Base-by-base conservation (phyloP, 805 yeast genomes). In the Maudiozyma pseudohumilis region DNA sequence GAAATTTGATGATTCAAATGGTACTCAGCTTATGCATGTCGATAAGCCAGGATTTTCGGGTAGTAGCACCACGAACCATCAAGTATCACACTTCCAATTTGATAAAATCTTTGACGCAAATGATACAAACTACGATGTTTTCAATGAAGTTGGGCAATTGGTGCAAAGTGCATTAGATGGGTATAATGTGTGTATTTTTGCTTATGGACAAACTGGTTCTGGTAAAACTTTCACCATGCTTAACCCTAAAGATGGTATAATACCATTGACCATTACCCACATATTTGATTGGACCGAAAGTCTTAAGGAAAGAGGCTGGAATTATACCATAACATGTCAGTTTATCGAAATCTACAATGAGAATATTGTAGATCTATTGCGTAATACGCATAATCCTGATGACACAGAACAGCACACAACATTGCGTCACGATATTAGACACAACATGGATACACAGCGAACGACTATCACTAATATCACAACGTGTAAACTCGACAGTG, bases 171-270 rank as follows among this genome's bases (percentile, higher is more conserved):
- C 94, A 1, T 57, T 88, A 11, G 94, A 89, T 59, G 98, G 98
- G 0, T 77, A 69, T 52, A 86, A 86, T 48, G 95, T 87, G 3
- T 87, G 96, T 58, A 84, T 92, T 2, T 86, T 89, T 64, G 95
- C 97, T 0, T 89, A 92, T 56, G 98, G 98, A 1, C 98, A 89
- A 59, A 92, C 98, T 0, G 95, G 92, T 0, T 80, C 96, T 0
- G 98, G 98, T 3, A 89, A 89, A 55, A 89, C 97, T 0, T 79
- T 62, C 56, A 92, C 98, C 0, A 92, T 89, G 97, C 72, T 87
- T 2, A 63, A 69, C 19, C 62, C 72, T 0, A 50, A 59, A 1
- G 80, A 80, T 50, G 97, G 98, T 12, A 74, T 89, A 65, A 85
- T 87, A 24, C 86, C 94, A 1, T 65, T 74, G 13, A 81, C 96